Evolutionary conservation across 805 yeast species (phyloP).

Genomic region (Candida ulmi): DNA sequence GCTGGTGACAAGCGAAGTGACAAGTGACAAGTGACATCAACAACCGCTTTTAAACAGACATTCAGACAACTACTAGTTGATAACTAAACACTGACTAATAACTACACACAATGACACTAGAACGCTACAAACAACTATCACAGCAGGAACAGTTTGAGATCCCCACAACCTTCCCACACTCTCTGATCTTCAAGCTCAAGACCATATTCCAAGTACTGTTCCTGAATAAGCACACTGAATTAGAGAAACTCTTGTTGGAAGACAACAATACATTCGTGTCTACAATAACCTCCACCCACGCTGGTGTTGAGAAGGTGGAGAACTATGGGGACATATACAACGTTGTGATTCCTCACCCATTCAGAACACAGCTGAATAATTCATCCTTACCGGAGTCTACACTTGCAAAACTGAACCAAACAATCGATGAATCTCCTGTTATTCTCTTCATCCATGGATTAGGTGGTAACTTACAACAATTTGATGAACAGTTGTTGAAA

Average conservation of each 20-base stretch:
- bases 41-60: too few relatives aligned
- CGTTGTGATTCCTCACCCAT: slow-evolving; percentile 11
- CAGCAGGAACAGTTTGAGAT: slow-evolving; percentile 10
- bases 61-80: too few relatives aligned
- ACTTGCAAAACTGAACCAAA: slow-evolving; percentile 7
- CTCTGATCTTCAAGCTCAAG: neutral
- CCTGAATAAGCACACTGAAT: slow-evolving; percentile 6
- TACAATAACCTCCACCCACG: neutral
- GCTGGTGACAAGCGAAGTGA: too few relatives aligned
- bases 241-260: slow-evolving; percentile 12
- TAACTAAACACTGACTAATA: too few relatives aligned
- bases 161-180: neutral
- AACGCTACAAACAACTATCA: slow-evolving; percentile 13
- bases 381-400: neutral
- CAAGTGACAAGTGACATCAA: too few relatives aligned
- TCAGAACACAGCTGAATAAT: slow-evolving; percentile 3
- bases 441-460: slow-evolving; percentile 76
- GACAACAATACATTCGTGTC: slow-evolving; percentile 15
- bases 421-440: slow-evolving; percentile 46
- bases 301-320: slow-evolving; percentile 3
- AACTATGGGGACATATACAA: slow-evolving; percentile 11
- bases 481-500: slow-evolving; percentile 58
- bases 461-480: slow-evolving; percentile 87
- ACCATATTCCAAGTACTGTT: slow-evolving; percentile 1
- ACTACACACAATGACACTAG: slow-evolving; percentile 16